Evolutionary conservation across 2,329 filamentous ascomycete genomes (phyloP).

Genomic region (Colletotrichum tropicale): DNA sequence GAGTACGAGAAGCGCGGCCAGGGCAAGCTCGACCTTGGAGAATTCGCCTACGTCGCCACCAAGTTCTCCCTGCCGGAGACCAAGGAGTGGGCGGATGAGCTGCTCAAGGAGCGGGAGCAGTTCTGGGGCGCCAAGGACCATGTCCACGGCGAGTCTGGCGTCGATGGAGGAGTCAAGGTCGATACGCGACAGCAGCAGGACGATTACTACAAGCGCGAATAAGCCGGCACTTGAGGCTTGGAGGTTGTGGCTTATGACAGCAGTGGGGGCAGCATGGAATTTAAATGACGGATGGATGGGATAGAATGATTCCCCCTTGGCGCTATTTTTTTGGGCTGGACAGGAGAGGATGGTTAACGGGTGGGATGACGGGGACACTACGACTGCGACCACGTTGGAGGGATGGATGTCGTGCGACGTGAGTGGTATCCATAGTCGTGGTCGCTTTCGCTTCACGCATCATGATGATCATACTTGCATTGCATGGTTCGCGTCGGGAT

Average conservation of each 20-base stretch:
- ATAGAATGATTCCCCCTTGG: neutral
- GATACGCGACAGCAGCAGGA: slow-evolving; percentile 47
- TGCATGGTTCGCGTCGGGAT: neutral
- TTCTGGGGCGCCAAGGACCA: slow-evolving; percentile 68
- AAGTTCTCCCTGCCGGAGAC: slow-evolving; percentile 79
- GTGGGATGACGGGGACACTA: neutral
- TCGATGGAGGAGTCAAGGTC: slow-evolving; percentile 37
- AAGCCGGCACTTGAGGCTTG: neutral
- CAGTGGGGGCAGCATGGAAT: neutral
- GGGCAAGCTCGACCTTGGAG: slow-evolving; percentile 75
- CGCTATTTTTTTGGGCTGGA: neutral
- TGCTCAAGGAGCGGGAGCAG: slow-evolving; percentile 75
- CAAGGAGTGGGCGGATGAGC: slow-evolving; percentile 76
- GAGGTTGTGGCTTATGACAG: neutral
- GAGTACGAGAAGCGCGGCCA: slow-evolving; percentile 85
- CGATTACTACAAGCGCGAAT: slow-evolving; percentile 48
- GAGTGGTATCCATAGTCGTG: neutral
- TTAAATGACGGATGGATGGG: neutral
- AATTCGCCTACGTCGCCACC: slow-evolving; percentile 82
- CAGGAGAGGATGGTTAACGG: neutral
- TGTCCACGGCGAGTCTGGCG: slow-evolving; percentile 49
- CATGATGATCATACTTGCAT: neutral
- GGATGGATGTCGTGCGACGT: neutral
- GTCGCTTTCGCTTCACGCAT: neutral
- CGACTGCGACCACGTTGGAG: neutral